A percentile compares a stretch with the other conserved stretches of the same genome.
Conservation (phyloP, 179 eudicot species). For the Beta lomatogona region DNA sequence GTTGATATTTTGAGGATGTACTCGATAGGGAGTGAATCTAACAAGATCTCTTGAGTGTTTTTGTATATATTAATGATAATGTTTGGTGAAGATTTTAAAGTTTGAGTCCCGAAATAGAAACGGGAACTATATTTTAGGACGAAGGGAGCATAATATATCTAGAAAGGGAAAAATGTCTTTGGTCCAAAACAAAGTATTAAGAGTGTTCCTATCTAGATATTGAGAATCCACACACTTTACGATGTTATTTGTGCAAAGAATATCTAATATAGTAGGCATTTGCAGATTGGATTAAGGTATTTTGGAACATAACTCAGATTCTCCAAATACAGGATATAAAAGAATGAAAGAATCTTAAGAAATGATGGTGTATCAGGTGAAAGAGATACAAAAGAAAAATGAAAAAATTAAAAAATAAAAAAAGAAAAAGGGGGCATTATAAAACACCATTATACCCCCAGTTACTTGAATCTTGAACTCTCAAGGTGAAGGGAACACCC, state of each 20-base stretch:
- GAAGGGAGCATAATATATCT: no score
- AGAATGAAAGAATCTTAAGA: slow-evolving; percentile 31
- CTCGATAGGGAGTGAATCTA: no score
- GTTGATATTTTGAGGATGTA: no score
- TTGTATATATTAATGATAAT: no score
- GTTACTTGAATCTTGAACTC: slow-evolving; percentile 15
- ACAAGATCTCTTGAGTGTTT: no score
- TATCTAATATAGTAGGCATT: not conserved
- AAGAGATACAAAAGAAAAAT: slow-evolving; percentile 10
- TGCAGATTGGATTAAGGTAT: not conserved
- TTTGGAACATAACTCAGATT: not conserved
- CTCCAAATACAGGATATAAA: slow-evolving; percentile 3
- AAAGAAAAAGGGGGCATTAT: slow-evolving; percentile 2
- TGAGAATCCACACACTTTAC: not conserved
- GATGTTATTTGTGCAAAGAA: not conserved
- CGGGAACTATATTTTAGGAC: no score
- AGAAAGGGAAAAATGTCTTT: no score
- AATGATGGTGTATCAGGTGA: not conserved
- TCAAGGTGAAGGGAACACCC: slow-evolving; percentile 7
- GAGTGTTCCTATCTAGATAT: no score
- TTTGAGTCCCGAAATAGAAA: no score
- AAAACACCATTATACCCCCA: slow-evolving; percentile 21
- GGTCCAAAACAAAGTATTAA: no score
- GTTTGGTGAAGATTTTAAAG: no score
- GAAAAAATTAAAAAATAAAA: not conserved